Base-by-base conservation (phyloP, 106 monocot genomes). In the Apostasia shenzhenica region DNA sequence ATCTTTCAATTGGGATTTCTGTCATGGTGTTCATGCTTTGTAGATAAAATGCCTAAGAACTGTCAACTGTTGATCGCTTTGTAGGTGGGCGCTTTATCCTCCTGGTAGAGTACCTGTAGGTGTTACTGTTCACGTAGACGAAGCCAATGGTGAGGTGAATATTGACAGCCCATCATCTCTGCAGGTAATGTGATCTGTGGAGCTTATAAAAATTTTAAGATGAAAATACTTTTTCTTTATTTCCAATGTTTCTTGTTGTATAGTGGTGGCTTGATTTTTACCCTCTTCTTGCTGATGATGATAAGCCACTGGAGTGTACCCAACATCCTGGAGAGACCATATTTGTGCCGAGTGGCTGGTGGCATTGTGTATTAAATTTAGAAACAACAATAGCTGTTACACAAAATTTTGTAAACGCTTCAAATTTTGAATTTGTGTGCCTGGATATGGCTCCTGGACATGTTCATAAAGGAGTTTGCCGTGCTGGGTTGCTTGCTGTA, bases 231-330 rank as follows among this genome's bases (percentile, higher is more conserved):
- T 59, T 53, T 59, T n/a, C 70, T 67, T 40, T 56, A 46, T 44
- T 14, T 70, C 6, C 45, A 41, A 37, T 70, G 14, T 9, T 48
- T 54, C 45, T 2, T 70, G 48, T 66, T 76, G 66, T 69, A 67
- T 81, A 99, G 97, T 99, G 97, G 92, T 99, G 97, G 97, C 90
- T 99, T 64, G 97, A 99, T 79, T 68, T 87, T 62, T 99, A 99
- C 73, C 97, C 97, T 73, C 82, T 83, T 61, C 97, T 99, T 75
- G 79, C 84, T 59, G 90, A 99, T 13, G 59, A 90, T 54, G 89
- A 99, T 55, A 99, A 99, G 62, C 97, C 97, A 66, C 48, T 93
- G 59, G 97, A 99, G 73, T 92, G 89, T 61, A 99, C 92, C 45
- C 97, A 99, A 76, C 61, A 85, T 1, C 87, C 97, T 10, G 97